Conservation (phyloP, 257 asterid genomes). For the Linaria vulgaris region DNA sequence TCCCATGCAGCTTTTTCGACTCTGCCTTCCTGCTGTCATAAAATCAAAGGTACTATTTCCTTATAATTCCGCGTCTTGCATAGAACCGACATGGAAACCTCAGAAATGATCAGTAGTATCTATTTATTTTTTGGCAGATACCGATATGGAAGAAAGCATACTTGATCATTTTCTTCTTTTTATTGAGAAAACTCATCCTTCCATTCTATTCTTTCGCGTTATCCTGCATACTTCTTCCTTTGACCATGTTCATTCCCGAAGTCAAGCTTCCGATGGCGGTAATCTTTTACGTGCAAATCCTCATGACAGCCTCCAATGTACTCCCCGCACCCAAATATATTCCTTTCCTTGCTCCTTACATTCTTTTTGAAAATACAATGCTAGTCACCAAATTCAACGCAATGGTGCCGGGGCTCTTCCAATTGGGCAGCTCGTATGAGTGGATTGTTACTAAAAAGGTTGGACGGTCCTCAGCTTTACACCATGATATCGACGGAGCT, state of each 20-base stretch:
- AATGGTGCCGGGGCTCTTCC: constrained; percentile 64
- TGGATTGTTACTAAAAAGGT: constrained; percentile 71
- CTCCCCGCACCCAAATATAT: constrained; percentile 64
- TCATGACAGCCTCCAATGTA: constrained; percentile 55
- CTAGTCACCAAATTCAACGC: constrained; percentile 75
- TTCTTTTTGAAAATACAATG: constrained; percentile 70
- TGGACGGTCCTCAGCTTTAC: constrained; percentile 53
- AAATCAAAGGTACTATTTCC: constrained; percentile 49
- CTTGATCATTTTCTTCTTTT: constrained; percentile 60
- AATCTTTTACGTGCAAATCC: constrained; percentile 53
- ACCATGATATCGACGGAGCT: constrained; percentile 35
- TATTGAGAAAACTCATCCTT: constrained; percentile 63
- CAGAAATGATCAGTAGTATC: not conserved
- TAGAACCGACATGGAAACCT: not conserved
- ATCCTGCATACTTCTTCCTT: constrained; percentile 64
- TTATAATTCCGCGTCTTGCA: not conserved
- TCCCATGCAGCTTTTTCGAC: constrained; percentile 75
- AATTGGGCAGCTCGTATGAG: constrained; percentile 66
- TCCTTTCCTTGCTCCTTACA: constrained; percentile 70
- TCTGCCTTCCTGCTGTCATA: constrained; percentile 60
- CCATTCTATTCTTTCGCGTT: constrained; percentile 73
- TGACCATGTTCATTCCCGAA: constrained; percentile 71
- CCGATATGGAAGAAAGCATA: constrained; percentile 66
- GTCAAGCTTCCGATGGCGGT: constrained; percentile 63
- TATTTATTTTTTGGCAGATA: constrained; percentile 43